Percentiles rank a stretch among this genome's conserved stretches.
These are phyloP conservation scores for Colletotrichum australisinense DNA, from an alignment of 2,329 filamentous ascomycete genomes.

Conservation along the genomic window DNA sequence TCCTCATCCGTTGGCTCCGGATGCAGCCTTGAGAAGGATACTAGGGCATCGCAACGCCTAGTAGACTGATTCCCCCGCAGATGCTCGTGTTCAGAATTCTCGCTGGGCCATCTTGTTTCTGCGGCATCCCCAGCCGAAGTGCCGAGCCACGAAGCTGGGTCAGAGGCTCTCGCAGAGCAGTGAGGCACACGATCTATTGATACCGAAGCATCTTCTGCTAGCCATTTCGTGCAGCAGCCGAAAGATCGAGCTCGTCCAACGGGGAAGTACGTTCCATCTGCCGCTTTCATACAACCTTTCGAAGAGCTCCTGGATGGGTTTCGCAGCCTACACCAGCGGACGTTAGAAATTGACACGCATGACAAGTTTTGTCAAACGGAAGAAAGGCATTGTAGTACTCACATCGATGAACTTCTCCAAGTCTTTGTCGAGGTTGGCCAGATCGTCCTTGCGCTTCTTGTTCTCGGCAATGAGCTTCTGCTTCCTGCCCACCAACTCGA, in stretches of 20 bases:
- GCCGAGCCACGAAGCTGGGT: background rate
- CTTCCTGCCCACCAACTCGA: constrained; percentile 77
- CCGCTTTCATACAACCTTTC: constrained; percentile 69
- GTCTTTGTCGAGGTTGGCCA: constrained; percentile 91
- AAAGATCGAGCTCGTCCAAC: background rate
- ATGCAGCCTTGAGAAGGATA: background rate
- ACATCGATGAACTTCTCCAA: constrained; percentile 95
- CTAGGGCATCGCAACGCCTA: background rate
- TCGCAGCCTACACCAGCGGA: constrained; percentile 72
- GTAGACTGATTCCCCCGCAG: background rate
- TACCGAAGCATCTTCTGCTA: background rate
- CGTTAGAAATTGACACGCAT: constrained; percentile 34
- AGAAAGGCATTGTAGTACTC: constrained; percentile 42
- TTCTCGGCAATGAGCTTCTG: constrained; percentile 77
- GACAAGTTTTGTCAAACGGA: background rate
- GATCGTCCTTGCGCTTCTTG: constrained; percentile 92
- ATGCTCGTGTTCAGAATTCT: background rate
- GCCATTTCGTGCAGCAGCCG: background rate
- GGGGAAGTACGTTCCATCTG: background rate
- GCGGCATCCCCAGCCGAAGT: background rate
- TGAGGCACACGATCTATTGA: no score
- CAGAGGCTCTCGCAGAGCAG: background rate
- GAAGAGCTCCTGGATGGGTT: constrained; percentile 88
- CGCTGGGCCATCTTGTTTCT: background rate
- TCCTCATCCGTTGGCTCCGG: background rate